Conservation (phyloP, 1,284 basidiomycete genomes). For the Naganishia albida region DNA sequence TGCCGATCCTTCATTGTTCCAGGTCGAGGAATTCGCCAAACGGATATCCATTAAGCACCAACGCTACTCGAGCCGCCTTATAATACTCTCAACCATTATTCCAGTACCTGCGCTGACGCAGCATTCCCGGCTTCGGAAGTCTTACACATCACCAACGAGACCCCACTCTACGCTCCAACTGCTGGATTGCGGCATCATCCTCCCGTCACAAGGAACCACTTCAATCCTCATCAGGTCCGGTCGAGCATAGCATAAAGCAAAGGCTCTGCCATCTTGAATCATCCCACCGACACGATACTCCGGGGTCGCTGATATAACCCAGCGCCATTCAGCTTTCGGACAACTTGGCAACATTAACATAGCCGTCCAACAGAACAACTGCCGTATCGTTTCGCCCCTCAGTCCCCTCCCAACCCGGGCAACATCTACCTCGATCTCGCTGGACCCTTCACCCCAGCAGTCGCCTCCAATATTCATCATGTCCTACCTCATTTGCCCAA, state of each 20-base stretch:
- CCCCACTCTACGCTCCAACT: background rate
- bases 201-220: no score
- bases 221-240: no score
- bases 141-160: slow-evolving; percentile 26
- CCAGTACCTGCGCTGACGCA: background rate
- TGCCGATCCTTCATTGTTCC: slow-evolving; percentile 8
- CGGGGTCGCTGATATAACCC: no score
- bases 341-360: background rate
- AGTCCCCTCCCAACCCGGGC: slow-evolving; percentile 3
- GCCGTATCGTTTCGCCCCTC: background rate
- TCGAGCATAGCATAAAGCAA: no score
- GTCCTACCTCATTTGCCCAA: slow-evolving; percentile 22
- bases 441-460: slow-evolving; percentile 24
- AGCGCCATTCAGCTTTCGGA: background rate
- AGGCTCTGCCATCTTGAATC: background rate
- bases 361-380: background rate
- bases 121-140: slow-evolving; percentile 7
- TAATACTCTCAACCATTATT: slow-evolving; percentile 7
- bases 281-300: background rate
- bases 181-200: no score
- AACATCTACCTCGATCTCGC: slow-evolving; percentile 15
- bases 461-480: slow-evolving; percentile 22
- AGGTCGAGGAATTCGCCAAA: background rate
- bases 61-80: slow-evolving; percentile 8
- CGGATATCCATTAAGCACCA: background rate